A percentile compares a stretch with the other conserved stretches of the same genome.
Evolutionary conservation across 164 flowering plant genomes (phyloP).

Genomic region (Chimonanthus praecox): DNA sequence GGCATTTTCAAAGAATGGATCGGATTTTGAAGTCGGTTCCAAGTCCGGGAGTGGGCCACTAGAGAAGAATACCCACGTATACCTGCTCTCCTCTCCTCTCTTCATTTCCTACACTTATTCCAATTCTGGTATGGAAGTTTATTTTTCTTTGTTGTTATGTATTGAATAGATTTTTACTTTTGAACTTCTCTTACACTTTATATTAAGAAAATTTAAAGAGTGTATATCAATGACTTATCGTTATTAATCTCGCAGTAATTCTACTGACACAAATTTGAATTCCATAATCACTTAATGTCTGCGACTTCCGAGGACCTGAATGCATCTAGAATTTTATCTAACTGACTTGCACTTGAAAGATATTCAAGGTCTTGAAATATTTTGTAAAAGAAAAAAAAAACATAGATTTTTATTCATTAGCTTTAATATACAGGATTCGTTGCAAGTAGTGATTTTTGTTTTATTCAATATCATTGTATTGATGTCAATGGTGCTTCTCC

Average conservation of each 20-base stretch:
- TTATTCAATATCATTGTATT: too few relatives aligned
- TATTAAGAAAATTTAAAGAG: too few relatives aligned
- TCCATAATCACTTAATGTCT: too few relatives aligned
- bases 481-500: too few relatives aligned
- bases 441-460: too few relatives aligned
- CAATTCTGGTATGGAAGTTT: neutral
- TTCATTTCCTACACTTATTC: neutral
- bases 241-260: too few relatives aligned
- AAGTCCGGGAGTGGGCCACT: conserved; percentile 70
- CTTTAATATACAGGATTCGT: neutral
- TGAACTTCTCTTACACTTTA: neutral
- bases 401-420: neutral
- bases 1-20: conserved; percentile 38
- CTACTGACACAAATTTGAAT: too few relatives aligned
- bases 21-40: conserved; percentile 65
- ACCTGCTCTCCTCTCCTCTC: neutral
- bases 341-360: too few relatives aligned
- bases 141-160: neutral
- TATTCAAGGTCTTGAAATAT: too few relatives aligned
- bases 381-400: too few relatives aligned
- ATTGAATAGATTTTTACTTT: neutral
- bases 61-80: neutral
- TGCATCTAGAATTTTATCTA: too few relatives aligned
- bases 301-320: too few relatives aligned
- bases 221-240: neutral